phyloP scores from a whole-genome alignment of 1,284 basidiomycete genomes.

The Rhodotorula mucilaginosa region DNA sequence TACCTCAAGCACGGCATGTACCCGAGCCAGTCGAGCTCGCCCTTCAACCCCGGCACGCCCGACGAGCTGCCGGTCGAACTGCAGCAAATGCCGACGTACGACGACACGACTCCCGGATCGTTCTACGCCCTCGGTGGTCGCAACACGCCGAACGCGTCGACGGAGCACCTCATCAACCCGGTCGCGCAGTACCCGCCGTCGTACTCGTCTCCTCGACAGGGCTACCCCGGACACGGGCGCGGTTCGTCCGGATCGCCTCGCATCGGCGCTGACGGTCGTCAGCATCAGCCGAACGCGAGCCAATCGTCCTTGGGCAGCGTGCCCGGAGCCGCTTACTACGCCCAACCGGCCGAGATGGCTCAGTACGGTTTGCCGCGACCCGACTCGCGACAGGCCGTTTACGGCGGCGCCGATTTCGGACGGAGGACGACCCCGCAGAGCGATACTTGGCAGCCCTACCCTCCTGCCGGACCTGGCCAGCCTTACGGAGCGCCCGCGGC shows the following conservation, averaged over 20 bases:
- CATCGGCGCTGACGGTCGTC: background rate
- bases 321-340: background rate
- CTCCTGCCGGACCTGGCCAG: background rate
- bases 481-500: background rate
- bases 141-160: slow-evolving; percentile 20
- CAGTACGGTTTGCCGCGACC: background rate
- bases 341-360: background rate
- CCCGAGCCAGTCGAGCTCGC: background rate
- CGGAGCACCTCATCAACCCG: slow-evolving; percentile 33
- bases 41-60: slow-evolving; percentile 12
- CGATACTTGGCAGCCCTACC: background rate
- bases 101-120: background rate
- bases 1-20: slow-evolving; percentile 32
- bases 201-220: slow-evolving; percentile 22
- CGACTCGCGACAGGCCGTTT: background rate
- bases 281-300: slow-evolving; percentile 14
- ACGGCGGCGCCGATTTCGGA: background rate
- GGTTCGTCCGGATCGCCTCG: slow-evolving; percentile 1
- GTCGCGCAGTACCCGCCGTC: slow-evolving; percentile 32
- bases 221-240: background rate
- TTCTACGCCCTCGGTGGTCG: background rate
- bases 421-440: background rate
- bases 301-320: slow-evolving; percentile 9
- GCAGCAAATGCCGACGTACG: slow-evolving; percentile 25
- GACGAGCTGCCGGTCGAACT: slow-evolving; percentile 33